Evolutionary conservation across 176 grass and related monocot genomes (phyloP), one percentile per base, ranked within the genome.

Genomic region (Musa beccarii): DNA sequence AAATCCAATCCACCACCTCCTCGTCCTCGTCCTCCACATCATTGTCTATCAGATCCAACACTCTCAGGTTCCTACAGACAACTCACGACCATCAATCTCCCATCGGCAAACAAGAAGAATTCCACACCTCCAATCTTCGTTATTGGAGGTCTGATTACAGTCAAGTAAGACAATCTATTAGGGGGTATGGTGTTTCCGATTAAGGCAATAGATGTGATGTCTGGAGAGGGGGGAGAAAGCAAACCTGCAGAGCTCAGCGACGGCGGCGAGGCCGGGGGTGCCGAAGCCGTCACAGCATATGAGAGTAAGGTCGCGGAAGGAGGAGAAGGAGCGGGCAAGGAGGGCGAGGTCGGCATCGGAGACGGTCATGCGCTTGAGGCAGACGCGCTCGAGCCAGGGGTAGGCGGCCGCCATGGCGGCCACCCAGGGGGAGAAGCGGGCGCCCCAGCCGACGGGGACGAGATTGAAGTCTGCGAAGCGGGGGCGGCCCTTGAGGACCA

Each of bases 381-480:
- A 79, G 76, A 99, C 74, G 54, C 87, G 86, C 56, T 79, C 26
- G 75, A 99, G n/a, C 13, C 69, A 90, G 2, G 51, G 70, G 23
- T 80, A 81, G 73, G 84, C 86, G 16, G 77, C 3, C 43, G 81
- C 71, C 15, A 66, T 29, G 53, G 87, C 78, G 71, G 89, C 21
- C 29, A 86, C 88, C 96, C 96, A 99, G 15, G 84, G 84, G 10
- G 81, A 80, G 81, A 99, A 94, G 50, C 75, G 80, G 16, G 79
- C 96, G 22, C 85, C 96, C 96, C 96, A 94, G 1, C 91, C 88
- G 0, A 51, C 28, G 19, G 96, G 96, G 6, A 99, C 83, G 62
- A 99, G 87, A 78, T 87, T 82, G 76, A 99, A 99, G 84, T 99
- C 96, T 24, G 89, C 85, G 75, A 99, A 99, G 53, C 96, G 88